Conservation (phyloP, 176 grass and related monocot genomes). For the Aegilops speltoides region DNA sequence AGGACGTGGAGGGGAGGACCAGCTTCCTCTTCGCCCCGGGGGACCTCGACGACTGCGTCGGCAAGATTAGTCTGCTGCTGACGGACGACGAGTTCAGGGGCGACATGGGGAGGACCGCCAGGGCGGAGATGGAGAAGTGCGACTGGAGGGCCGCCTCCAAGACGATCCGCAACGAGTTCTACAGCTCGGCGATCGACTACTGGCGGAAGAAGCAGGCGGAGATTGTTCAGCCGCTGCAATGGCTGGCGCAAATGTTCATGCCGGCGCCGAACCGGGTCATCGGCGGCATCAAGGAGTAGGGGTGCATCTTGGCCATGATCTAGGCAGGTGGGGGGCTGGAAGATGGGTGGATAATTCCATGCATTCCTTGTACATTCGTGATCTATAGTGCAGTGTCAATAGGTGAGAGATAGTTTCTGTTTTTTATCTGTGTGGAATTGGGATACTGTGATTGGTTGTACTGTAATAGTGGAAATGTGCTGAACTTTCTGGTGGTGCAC, state of each 20-base stretch:
- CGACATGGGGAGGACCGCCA: constrained; percentile 58
- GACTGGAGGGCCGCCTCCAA: constrained; percentile 74
- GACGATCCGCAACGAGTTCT: constrained; percentile 89
- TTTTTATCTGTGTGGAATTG: constrained; percentile 19
- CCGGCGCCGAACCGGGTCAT: background rate
- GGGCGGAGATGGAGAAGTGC: constrained; percentile 79
- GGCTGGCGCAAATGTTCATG: constrained; percentile 54
- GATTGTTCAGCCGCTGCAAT: constrained; percentile 54
- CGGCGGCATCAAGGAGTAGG: constrained; percentile 11
- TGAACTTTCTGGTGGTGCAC: background rate
- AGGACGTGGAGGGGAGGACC: constrained; percentile 70
- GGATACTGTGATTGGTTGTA: constrained; percentile 13
- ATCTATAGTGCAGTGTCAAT: background rate
- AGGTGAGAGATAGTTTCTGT: constrained; percentile 22
- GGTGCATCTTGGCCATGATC: background rate
- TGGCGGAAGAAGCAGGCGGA: constrained; percentile 79
- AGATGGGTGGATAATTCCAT: background rate
- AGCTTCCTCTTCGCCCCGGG: constrained; percentile 86
- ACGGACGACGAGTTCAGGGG: constrained; percentile 52
- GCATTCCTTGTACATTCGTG: constrained; percentile 36
- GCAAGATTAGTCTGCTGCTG: constrained; percentile 60
- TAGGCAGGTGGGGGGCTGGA: background rate
- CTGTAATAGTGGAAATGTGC: background rate
- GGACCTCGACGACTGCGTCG: constrained; percentile 58
- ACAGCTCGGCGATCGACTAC: constrained; percentile 79